Conservation (phyloP, 2,329 filamentous ascomycete genomes). For the Geoglossum cookeanum region DNA sequence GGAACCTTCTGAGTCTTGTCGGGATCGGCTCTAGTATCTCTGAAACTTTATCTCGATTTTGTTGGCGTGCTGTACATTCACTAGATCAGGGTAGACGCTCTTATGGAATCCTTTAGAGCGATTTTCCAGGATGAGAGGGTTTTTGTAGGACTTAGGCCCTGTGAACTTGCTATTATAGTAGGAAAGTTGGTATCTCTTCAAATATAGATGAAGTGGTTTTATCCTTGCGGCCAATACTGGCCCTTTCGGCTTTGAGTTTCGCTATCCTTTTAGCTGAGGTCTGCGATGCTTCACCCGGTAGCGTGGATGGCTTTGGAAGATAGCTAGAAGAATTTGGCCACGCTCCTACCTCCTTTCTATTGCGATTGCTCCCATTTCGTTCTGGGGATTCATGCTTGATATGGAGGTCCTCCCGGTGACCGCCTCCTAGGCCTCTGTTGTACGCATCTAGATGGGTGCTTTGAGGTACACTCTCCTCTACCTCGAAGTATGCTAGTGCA, state of each 20-base stretch:
- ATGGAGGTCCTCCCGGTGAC: not conserved
- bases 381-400: not conserved
- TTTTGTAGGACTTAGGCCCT: not conserved
- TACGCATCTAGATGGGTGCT: not conserved
- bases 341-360: not conserved
- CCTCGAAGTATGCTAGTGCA: slow-evolving; percentile 6
- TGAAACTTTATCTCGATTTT: too few species aligned
- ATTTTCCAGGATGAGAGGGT: not conserved
- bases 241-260: not conserved
- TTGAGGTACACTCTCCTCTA: not conserved
- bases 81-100: too few species aligned
- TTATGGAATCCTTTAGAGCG: not conserved
- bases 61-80: too few species aligned
- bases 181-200: slow-evolving; percentile 3
- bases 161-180: not conserved
- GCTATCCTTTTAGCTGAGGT: not conserved
- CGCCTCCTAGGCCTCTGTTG: not conserved
- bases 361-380: not conserved
- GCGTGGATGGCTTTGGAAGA: not conserved
- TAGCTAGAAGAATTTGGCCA: not conserved
- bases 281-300: not conserved
- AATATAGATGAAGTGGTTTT: not conserved
- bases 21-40: too few species aligned
- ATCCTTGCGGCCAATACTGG: not conserved
- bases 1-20: too few species aligned